phyloP scores from a whole-genome alignment of 441 rosid genomes.

The Francoa sonchifolia region DNA sequence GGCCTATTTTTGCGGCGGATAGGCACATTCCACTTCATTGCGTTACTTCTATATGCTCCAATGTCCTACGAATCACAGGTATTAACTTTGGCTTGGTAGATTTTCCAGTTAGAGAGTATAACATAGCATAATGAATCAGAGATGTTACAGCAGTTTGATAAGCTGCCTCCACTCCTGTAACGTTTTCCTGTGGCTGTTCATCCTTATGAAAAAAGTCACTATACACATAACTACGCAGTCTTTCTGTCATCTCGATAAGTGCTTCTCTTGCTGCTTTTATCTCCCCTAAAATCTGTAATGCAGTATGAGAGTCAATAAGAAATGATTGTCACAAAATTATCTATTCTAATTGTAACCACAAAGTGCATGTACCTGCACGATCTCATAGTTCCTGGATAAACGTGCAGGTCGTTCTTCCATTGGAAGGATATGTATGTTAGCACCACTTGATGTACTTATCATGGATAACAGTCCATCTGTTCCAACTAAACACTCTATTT shows the following conservation, averaged over 20 bases:
- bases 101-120: too few relatives aligned
- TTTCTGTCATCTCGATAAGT: conserved; percentile 76
- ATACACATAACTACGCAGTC: conserved; percentile 54
- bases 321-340: too few relatives aligned
- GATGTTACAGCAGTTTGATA: conserved; percentile 21
- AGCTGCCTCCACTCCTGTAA: conserved; percentile 39
- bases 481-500: conserved; percentile 69
- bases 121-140: too few relatives aligned
- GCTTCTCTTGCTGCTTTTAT: conserved; percentile 81
- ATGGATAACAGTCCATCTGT: conserved; percentile 71
- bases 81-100: too few relatives aligned
- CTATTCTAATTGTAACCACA: too few relatives aligned
- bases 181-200: conserved; percentile 32
- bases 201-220: conserved; percentile 59
- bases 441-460: conserved; percentile 61
- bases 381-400: conserved; percentile 50
- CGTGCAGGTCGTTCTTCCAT: conserved; percentile 50
- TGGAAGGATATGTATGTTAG: conserved; percentile 54
- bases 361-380: conserved; percentile 58
- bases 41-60: conserved; percentile 29
- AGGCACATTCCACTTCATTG: conserved; percentile 39
- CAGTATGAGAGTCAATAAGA: conserved; percentile 15
- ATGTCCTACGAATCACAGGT: conserved; percentile 63
- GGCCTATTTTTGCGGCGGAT: conserved; percentile 59
- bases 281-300: conserved; percentile 80